Percentiles rank a stretch among this genome's conserved stretches.
phyloP scores from a whole-genome alignment of 2,329 filamentous ascomycete genomes.

The Leptographium galeiforme region DNA sequence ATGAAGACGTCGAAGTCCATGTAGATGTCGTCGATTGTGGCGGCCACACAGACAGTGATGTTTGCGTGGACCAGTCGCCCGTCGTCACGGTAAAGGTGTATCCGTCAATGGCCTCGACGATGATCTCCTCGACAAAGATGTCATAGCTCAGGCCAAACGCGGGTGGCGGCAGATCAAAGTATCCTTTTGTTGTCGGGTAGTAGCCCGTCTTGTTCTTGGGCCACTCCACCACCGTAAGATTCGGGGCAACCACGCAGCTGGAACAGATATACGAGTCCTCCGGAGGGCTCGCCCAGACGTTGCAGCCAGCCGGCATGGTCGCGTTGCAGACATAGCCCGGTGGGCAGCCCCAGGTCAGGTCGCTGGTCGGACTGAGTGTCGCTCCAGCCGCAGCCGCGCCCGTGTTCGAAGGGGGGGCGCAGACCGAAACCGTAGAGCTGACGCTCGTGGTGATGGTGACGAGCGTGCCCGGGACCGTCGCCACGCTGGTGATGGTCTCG shows the following conservation, averaged over 20 bases:
- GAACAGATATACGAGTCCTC: slow-evolving; percentile 31
- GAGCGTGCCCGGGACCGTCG: slow-evolving; percentile 5
- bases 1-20: slow-evolving; percentile 1
- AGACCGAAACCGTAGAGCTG: slow-evolving; percentile 23
- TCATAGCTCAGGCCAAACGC: slow-evolving; percentile 50
- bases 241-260: slow-evolving; percentile 31
- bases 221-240: slow-evolving; percentile 26
- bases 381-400: slow-evolving; percentile 6
- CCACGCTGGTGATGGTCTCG: slow-evolving; percentile 1
- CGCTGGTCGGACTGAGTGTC: slow-evolving; percentile 21
- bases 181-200: slow-evolving; percentile 39
- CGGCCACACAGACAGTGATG: slow-evolving; percentile 29
- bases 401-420: slow-evolving; percentile 27
- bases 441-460: slow-evolving; percentile 19
- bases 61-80: slow-evolving; percentile 41
- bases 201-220: slow-evolving; percentile 29
- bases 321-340: slow-evolving; percentile 40
- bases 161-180: slow-evolving; percentile 51
- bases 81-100: slow-evolving; percentile 29
- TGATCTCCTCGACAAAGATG: slow-evolving; percentile 38
- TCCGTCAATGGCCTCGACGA: slow-evolving; percentile 22
- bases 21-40: slow-evolving; percentile 3
- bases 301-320: slow-evolving; percentile 34
- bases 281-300: slow-evolving; percentile 36
- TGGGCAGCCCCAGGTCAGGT: slow-evolving; percentile 38